Percentiles rank a stretch among this genome's conserved stretches.
phyloP scores from a whole-genome alignment of 208 protist genomes.

The Wallacemonas collosoma region DNA sequence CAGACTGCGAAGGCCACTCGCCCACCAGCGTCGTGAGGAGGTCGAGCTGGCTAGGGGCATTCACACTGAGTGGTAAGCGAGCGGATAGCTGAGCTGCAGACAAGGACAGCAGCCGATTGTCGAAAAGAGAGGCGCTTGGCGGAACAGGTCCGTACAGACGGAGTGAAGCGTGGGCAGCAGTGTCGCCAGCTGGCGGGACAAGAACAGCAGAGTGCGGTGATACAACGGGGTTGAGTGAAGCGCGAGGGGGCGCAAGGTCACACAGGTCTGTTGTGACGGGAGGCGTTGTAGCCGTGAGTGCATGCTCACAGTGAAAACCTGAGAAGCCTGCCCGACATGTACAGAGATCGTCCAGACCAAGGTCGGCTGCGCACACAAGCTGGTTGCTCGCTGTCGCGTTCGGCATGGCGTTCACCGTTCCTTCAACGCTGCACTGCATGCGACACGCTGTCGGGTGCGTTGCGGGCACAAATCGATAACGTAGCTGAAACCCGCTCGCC shows the following conservation, averaged over 20 bases:
- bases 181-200: too few relatives aligned
- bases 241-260: not conserved
- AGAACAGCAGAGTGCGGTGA: too few relatives aligned
- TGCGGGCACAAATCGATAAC: conserved; percentile 55
- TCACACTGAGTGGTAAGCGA: conserved; percentile 32
- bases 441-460: not conserved
- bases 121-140: not conserved
- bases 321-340: conserved; percentile 43
- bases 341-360: conserved; percentile 43
- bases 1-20: not conserved
- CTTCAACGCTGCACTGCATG: not conserved
- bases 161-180: not conserved
- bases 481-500: conserved; percentile 51
- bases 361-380: conserved; percentile 23
- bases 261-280: not conserved
- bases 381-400: not conserved
- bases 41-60: conserved; percentile 29
- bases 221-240: not conserved
- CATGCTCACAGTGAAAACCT: conserved; percentile 31
- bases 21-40: conserved; percentile 13
- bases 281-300: not conserved
- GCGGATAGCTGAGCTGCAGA: not conserved
- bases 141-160: not conserved
- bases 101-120: conserved; percentile 13
- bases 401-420: not conserved